Evolutionary conservation across 2,329 filamentous ascomycete species (phyloP).

Genomic region (Thermoascus crustaceus): DNA sequence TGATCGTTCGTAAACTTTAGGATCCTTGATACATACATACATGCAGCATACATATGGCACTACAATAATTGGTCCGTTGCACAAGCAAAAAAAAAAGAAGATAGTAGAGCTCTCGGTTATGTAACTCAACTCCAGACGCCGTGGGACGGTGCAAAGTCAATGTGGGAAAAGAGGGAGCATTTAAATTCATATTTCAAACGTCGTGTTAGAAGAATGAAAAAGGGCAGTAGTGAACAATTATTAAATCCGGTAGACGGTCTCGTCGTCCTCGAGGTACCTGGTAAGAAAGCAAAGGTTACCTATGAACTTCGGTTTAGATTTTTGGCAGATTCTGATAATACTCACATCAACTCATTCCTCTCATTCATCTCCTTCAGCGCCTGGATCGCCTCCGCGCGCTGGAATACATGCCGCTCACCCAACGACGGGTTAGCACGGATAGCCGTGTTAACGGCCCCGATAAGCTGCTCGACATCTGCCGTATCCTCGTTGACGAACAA

Average conservation of each 20-base stretch:
- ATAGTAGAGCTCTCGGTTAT: too few relatives aligned
- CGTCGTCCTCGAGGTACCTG: conserved; percentile 44
- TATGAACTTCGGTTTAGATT: conserved; percentile 3
- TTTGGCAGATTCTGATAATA: conserved; percentile 44
- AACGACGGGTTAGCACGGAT: conserved; percentile 41
- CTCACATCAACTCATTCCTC: conserved; percentile 86
- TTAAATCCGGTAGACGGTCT: conserved; percentile 64
- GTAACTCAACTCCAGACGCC: too few relatives aligned
- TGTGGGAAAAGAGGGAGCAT: too few relatives aligned
- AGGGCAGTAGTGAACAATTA: background rate
- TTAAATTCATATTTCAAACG: too few relatives aligned
- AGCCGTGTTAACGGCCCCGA: conserved; percentile 70
- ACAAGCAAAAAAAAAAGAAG: too few relatives aligned
- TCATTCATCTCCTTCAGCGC: conserved; percentile 74
- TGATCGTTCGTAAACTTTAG: too few relatives aligned
- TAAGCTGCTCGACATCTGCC: conserved; percentile 64
- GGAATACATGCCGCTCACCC: conserved; percentile 54
- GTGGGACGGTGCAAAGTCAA: too few relatives aligned
- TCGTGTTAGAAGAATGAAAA: too few relatives aligned
- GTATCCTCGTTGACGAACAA: conserved; percentile 78
- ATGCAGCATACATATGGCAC: too few relatives aligned
- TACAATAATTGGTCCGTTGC: too few relatives aligned
- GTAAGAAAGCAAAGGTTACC: conserved; percentile 11
- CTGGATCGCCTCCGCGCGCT: conserved; percentile 61
- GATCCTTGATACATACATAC: too few relatives aligned